Percentiles rank a stretch among this genome's conserved stretches.
Conservation (phyloP, 164 flowering plant species). For the Vitis labrusca region DNA sequence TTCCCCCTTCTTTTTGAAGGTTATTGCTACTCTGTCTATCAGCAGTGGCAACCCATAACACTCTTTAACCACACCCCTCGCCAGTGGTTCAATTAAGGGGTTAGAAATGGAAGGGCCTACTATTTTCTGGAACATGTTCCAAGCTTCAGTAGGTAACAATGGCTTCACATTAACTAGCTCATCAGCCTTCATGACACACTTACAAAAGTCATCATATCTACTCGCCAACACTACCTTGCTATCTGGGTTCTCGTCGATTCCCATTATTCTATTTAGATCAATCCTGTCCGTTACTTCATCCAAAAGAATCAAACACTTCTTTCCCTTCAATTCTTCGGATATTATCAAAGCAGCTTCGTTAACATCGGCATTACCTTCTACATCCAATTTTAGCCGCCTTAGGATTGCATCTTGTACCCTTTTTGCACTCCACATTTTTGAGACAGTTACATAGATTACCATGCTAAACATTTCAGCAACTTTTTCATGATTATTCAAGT, state of each 20-base stretch:
- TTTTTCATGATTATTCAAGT: constrained; percentile 5
- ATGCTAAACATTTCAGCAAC: constrained; percentile 11
- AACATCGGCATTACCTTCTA: not conserved
- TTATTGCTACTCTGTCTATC: constrained; percentile 6
- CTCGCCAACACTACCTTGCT: constrained; percentile 13
- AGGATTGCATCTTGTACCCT: constrained; percentile 10
- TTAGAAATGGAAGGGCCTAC: not conserved
- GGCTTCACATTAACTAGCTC: constrained; percentile 2
- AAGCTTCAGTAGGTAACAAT: not conserved
- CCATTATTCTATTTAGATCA: constrained; percentile 7
- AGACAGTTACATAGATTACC: constrained; percentile 17
- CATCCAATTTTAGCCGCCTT: not conserved
- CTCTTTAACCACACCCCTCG: not conserved
- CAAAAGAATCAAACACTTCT: constrained; percentile 16
- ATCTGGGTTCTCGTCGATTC: not conserved
- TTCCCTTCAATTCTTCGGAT: not conserved
- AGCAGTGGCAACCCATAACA: constrained; percentile 10
- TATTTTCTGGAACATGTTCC: constrained; percentile 11
- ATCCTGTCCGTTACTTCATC: constrained; percentile 11
- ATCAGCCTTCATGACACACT: not conserved
- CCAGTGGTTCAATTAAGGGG: constrained; percentile 8
- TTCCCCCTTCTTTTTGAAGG: not conserved
- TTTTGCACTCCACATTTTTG: not conserved
- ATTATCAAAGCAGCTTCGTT: not conserved
- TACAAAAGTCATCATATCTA: not conserved